Base-by-base conservation (phyloP, 2,329 filamentous ascomycete genomes). In the Calonectria pauciramosa region DNA sequence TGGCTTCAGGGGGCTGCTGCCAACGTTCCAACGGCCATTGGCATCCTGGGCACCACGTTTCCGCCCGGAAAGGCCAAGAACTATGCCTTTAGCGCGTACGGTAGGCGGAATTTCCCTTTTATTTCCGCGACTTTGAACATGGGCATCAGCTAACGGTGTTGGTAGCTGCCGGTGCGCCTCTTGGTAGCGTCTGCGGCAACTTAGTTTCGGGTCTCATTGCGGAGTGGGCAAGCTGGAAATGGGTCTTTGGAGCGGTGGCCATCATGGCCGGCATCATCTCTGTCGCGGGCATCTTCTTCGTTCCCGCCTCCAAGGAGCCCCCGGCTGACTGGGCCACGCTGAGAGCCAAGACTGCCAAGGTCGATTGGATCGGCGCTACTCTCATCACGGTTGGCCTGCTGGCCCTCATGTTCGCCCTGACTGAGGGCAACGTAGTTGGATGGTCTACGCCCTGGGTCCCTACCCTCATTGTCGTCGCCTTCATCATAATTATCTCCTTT, bases 21-120 rank as follows among this genome's bases (percentile, higher is more conserved):
- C 20, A 94, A 93, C 80, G 91, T 94, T 0, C 93, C 93, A 0
- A 94, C 93, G 0, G 93, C 93, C 0, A 91, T 95, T 80, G 93
- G 93, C 0, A 94, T 94, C 49, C 83, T 95, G 3, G 93, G 92
- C 0, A 90, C 90, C 1, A 94, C 91, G 0, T 94, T 94, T 70
- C 90, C 90, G 1, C 92, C 92, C 0, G 92, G 93, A 0, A 92
- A 91, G 76, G 90, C 92, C 5, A 94, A 94, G 84, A 94, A 93
- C 78, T 93, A 94, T 80, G 92, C 93, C 1, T 94, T 95, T 77
- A 91, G 90, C 47, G 88, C 89, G 28, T 94, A 93, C 72, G 89
- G 88, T 89, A 80, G 71, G 85, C 69, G 23, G 54, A 23, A 7
- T 51, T 13, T 16, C 18, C 41, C 41, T 44, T 44, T 20, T 4